Conservation (phyloP, 2,329 filamentous ascomycete genomes). For the Phaeosphaeriaceae sp. region DNA sequence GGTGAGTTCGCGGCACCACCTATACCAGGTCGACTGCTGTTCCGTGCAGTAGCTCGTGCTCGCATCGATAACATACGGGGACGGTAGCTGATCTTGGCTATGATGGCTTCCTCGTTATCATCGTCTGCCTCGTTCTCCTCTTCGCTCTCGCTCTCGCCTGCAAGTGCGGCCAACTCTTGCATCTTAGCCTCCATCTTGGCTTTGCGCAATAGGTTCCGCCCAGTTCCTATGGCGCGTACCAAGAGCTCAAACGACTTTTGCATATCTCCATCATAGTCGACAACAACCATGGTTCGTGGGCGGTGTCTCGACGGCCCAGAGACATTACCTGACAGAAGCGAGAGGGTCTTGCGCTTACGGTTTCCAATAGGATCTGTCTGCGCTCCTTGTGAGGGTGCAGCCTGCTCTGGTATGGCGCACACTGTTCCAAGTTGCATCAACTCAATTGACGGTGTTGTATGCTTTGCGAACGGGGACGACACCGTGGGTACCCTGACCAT, state of each 20-base stretch:
- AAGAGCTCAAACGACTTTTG: slow-evolving; percentile 83
- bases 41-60: slow-evolving; percentile 26
- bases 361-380: slow-evolving; percentile 25
- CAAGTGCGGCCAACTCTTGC: slow-evolving; percentile 52
- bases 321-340: slow-evolving; percentile 47
- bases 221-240: slow-evolving; percentile 80
- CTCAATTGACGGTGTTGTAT: slow-evolving; percentile 44
- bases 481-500: slow-evolving; percentile 37
- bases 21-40: slow-evolving; percentile 12
- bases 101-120: slow-evolving; percentile 32
- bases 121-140: slow-evolving; percentile 28
- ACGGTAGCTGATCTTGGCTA: slow-evolving; percentile 47
- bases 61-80: slow-evolving; percentile 43
- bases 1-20: slow-evolving; percentile 21
- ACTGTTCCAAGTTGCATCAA: slow-evolving; percentile 41
- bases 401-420: slow-evolving; percentile 30
- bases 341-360: slow-evolving; percentile 54
- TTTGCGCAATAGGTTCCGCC: slow-evolving; percentile 83
- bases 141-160: slow-evolving; percentile 35
- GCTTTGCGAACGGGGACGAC: slow-evolving; percentile 36
- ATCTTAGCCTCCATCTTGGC: slow-evolving; percentile 83
- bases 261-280: slow-evolving; percentile 91
- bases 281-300: slow-evolving; percentile 76
- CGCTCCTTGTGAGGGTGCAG: slow-evolving; percentile 15
- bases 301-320: slow-evolving; percentile 64